Evolutionary conservation across 768 basidiomycete species (phyloP).

Genomic region (Sistotremastrum suecicum): DNA sequence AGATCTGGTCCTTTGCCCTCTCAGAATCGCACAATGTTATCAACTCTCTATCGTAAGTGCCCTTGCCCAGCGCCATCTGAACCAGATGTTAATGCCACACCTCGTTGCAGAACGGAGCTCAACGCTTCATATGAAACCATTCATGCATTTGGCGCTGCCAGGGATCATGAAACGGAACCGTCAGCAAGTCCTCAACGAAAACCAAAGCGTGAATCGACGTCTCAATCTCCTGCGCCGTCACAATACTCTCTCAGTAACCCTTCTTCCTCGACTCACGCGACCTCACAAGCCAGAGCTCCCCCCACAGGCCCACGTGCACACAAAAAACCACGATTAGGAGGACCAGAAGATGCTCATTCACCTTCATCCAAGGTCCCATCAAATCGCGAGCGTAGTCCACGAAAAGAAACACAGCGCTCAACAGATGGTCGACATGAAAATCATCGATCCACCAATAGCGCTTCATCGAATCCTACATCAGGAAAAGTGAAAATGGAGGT

Average conservation of each 20-base stretch:
- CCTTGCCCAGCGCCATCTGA: background rate
- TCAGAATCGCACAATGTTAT: constrained; percentile 72
- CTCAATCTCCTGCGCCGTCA: constrained; percentile 26
- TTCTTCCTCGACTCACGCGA: constrained; percentile 11
- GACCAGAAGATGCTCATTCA: too few relatives aligned
- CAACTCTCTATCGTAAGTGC: constrained; percentile 52
- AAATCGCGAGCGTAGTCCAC: too few relatives aligned
- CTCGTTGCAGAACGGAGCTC: constrained; percentile 44
- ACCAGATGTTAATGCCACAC: constrained; percentile 8
- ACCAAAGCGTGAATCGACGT: constrained; percentile 15
- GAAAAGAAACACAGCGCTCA: too few relatives aligned
- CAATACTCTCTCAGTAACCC: constrained; percentile 22
- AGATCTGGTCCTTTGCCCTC: background rate
- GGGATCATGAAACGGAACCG: constrained; percentile 15
- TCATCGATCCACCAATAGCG: too few relatives aligned
- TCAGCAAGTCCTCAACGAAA: background rate
- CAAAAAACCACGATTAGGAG: constrained; percentile 47
- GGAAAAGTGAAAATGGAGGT: too few relatives aligned
- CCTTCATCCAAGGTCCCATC: too few relatives aligned
- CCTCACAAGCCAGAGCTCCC: constrained; percentile 25
- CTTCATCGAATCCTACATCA: too few relatives aligned
- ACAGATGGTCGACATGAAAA: too few relatives aligned
- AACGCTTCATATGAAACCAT: constrained; percentile 65
- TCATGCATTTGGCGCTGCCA: constrained; percentile 29
- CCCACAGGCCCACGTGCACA: constrained; percentile 72